Conservation (phyloP, 23 red algal genomes). For the Gracilaria gracilis region DNA sequence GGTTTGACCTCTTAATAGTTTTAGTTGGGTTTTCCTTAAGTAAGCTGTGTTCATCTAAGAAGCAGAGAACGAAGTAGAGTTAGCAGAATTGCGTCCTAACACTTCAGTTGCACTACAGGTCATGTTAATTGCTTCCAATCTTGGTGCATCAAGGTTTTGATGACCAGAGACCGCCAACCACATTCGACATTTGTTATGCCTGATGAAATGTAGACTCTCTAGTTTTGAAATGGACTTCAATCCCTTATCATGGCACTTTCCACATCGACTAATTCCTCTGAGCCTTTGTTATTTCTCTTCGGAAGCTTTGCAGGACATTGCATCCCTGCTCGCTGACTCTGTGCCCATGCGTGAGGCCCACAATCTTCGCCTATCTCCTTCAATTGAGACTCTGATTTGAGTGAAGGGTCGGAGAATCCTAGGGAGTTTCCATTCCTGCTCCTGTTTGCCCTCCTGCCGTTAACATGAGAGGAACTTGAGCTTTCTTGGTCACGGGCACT, state of each 20-base stretch:
- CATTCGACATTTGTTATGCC: no score
- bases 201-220: no score
- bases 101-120: background rate
- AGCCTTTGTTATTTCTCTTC: background rate
- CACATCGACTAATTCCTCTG: background rate
- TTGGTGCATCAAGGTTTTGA: no score
- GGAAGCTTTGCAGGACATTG: slow-evolving; percentile 5
- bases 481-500: background rate
- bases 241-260: background rate
- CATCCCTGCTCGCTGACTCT: background rate
- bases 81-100: background rate
- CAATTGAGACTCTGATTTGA: background rate
- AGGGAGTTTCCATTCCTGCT: background rate
- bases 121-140: background rate
- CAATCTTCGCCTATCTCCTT: background rate
- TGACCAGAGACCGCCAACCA: no score
- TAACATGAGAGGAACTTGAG: background rate
- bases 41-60: no score
- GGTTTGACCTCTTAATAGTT: no score
- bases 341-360: background rate
- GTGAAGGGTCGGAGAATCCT: background rate
- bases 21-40: no score
- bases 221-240: background rate
- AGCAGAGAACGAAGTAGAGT: background rate
- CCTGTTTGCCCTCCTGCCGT: background rate